Evolutionary conservation across 73 alveolate species (phyloP), one percentile per base, ranked within the genome.

Genomic region (Paramecium tetraurelia): DNA sequence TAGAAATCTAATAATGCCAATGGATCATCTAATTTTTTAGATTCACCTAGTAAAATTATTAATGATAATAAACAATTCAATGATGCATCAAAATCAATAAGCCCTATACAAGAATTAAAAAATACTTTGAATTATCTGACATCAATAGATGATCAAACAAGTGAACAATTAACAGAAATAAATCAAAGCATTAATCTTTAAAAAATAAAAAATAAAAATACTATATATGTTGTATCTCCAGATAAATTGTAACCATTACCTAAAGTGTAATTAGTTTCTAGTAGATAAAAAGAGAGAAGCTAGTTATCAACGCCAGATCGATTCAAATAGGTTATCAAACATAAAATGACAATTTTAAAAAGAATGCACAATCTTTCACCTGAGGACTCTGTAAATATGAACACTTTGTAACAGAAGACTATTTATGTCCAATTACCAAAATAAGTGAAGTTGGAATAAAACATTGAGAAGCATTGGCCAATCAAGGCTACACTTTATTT

Each of bases 281-380:
- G 38, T 18, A 72, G 86, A 72, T 12, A 31, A 35, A 16, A 22
- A 29, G 86, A 72, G 1, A 72, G 86, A 35, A 43, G 16, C 40
- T 35, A 72, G 38, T 36, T 72, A 72, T 33, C 86, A 35, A 72
- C 86, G 4, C 86, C 86, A 14, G 90, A 48, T 40, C 22, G 75
- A 44, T 80, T 80, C 12, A 46, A 80, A 20, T 10, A 44, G 12
- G 31, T 80, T 2, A 46, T 80, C 9, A 48, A 18, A 41, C 16
- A 22, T 41, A 80, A 80, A 43, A 22, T 41, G 72, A 31, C 43
- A 44, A 80, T 80, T 22, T 21, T 80, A 48, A 41, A 46, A 22
- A 80, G 57, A 35, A 40, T 80, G 33, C 43, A 44, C 7, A 80
- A 80, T 80, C 16, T 80, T 12, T 80, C 86, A 29, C 86, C 57